Evolutionary conservation across 208 protist species (phyloP).

Genomic region (Wallacemonas sp.): DNA sequence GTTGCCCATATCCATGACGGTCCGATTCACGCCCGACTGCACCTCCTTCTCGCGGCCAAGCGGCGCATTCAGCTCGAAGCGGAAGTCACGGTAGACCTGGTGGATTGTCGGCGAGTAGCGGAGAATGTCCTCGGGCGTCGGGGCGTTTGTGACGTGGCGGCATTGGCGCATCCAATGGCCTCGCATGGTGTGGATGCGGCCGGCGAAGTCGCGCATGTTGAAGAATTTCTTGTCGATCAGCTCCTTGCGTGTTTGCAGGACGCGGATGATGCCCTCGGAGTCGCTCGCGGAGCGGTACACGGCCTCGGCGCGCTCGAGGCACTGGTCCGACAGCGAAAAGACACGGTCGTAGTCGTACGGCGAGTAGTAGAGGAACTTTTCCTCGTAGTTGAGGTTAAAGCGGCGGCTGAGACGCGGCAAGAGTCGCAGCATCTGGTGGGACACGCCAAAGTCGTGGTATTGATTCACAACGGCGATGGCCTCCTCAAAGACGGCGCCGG

Average conservation of each 20-base stretch:
- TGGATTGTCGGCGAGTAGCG: constrained; percentile 89
- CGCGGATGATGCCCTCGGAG: constrained; percentile 60
- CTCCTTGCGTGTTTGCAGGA: constrained; percentile 77
- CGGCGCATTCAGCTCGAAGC: constrained; percentile 82
- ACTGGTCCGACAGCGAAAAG: constrained; percentile 85
- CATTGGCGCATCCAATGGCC: constrained; percentile 86
- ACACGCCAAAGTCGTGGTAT: constrained; percentile 83
- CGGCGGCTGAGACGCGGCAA: constrained; percentile 79
- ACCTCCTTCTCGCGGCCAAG: constrained; percentile 88
- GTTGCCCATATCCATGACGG: constrained; percentile 81
- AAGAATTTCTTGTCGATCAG: constrained; percentile 90
- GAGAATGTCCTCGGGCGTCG: constrained; percentile 86
- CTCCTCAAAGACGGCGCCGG: constrained; percentile 75
- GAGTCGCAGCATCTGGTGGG: constrained; percentile 85
- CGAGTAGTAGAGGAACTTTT: constrained; percentile 91
- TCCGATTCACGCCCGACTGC: constrained; percentile 73
- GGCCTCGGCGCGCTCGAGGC: constrained; percentile 67
- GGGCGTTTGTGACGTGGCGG: constrained; percentile 74
- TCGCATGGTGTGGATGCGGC: constrained; percentile 89
- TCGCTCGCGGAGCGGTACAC: constrained; percentile 48
- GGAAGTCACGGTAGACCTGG: constrained; percentile 89
- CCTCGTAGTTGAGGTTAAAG: constrained; percentile 85
- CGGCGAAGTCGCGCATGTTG: constrained; percentile 90
- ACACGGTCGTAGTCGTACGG: constrained; percentile 90
- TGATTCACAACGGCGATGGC: constrained; percentile 60